Percentiles rank a stretch among this genome's conserved stretches.
These are phyloP conservation scores for Vigna hirtella DNA, from an alignment of 306 rosid species.

Conservation along the genomic window DNA sequence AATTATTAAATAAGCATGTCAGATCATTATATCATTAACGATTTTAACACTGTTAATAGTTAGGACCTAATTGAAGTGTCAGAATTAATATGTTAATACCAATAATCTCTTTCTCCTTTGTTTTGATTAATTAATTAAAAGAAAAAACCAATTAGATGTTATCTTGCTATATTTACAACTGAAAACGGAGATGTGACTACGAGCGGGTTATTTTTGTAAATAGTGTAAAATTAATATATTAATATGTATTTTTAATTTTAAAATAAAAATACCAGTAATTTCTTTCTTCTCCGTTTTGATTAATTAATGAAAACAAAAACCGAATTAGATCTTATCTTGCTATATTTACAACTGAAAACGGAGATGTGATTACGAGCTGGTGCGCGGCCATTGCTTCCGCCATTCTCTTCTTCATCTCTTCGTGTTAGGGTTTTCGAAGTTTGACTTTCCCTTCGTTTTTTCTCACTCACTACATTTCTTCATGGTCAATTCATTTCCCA, in stretches of 20 bases:
- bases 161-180: not conserved
- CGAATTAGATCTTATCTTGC: not conserved
- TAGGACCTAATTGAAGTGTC: too few relatives aligned
- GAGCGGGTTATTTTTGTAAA: not conserved
- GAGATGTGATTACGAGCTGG: not conserved
- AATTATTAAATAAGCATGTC: too few relatives aligned
- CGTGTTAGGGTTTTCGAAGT: slow-evolving; percentile 24
- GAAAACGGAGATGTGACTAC: slow-evolving; percentile 10
- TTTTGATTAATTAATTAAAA: not conserved
- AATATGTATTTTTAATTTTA: too few relatives aligned
- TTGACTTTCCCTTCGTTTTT: not conserved
- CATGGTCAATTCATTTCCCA: slow-evolving; percentile 17
- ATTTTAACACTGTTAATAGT: too few relatives aligned
- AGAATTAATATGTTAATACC: not conserved
- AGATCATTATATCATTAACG: too few relatives aligned
- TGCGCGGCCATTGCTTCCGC: not conserved
- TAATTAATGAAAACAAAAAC: not conserved
- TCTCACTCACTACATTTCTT: not conserved
- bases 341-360: slow-evolving; percentile 1
- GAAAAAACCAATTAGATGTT: not conserved
- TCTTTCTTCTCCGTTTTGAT: not conserved
- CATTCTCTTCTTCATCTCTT: not conserved
- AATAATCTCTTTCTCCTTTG: not conserved
- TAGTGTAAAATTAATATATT: too few relatives aligned
- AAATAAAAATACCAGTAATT: not conserved